phyloP scores from a whole-genome alignment of 805 yeast species.

The Wickerhamiella sergipiensis region DNA sequence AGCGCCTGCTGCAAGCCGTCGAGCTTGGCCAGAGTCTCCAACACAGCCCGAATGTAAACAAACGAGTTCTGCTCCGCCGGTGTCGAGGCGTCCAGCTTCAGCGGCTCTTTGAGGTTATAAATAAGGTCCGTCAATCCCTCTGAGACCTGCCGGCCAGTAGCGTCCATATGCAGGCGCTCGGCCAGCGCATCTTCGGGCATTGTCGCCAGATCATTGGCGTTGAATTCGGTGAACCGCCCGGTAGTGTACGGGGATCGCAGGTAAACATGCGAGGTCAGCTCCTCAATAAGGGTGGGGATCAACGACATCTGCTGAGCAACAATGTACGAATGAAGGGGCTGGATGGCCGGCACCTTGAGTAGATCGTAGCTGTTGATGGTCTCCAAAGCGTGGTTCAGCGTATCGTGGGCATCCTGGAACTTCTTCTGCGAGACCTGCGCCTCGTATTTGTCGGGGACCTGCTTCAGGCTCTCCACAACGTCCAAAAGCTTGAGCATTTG shows the following conservation, averaged over 20 bases:
- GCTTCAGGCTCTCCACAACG: constrained; percentile 46
- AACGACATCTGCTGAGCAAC: constrained; percentile 31
- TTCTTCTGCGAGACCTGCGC: constrained; percentile 52
- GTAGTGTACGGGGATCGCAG: constrained; percentile 32
- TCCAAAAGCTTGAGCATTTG: constrained; percentile 61
- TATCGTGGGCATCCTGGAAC: constrained; percentile 49
- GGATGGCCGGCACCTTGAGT: constrained; percentile 20
- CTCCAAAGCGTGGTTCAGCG: constrained; percentile 33
- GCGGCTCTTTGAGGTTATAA: constrained; percentile 7
- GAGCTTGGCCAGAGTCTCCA: constrained; percentile 45
- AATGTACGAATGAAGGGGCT: constrained; percentile 22
- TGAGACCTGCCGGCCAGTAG: background rate
- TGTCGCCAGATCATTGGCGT: constrained; percentile 3
- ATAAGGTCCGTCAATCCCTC: constrained; percentile 6
- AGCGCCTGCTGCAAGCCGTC: constrained; percentile 48
- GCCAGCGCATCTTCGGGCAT: constrained; percentile 1
- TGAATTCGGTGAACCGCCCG: constrained; percentile 16
- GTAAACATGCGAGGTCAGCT: constrained; percentile 56
- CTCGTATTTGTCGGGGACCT: constrained; percentile 52
- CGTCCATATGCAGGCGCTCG: constrained; percentile 2
- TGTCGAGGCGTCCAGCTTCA: constrained; percentile 1
- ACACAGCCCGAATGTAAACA: constrained; percentile 37
- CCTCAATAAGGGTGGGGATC: constrained; percentile 64
- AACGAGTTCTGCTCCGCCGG: constrained; percentile 33
- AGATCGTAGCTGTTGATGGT: constrained; percentile 22